Conservation (phyloP, 441 rosid species). For the Euphorbia corollata region DNA sequence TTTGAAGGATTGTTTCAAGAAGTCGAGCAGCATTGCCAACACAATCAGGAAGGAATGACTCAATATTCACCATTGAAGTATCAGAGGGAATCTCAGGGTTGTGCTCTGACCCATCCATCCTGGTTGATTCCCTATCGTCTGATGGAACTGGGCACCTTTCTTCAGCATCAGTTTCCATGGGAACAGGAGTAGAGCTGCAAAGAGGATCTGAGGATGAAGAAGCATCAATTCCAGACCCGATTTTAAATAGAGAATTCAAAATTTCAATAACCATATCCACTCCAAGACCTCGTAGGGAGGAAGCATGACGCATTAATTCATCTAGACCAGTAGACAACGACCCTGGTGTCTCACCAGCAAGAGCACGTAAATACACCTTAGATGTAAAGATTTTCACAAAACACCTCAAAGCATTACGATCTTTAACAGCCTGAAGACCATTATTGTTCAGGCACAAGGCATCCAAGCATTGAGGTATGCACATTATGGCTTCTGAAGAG, state of each 20-base stretch:
- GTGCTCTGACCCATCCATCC: slow-evolving; percentile 47
- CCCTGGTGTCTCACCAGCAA: slow-evolving; percentile 74
- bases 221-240: slow-evolving; percentile 68
- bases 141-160: slow-evolving; percentile 36
- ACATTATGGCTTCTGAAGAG: slow-evolving; percentile 89
- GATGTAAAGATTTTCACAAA: slow-evolving; percentile 90
- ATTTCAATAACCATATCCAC: slow-evolving; percentile 92
- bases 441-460: slow-evolving; percentile 85
- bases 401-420: slow-evolving; percentile 77
- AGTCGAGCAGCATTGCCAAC: slow-evolving; percentile 77
- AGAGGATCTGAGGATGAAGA: slow-evolving; percentile 37
- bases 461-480: slow-evolving; percentile 98
- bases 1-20: slow-evolving; percentile 93
- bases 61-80: slow-evolving; percentile 43
- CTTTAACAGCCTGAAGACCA: slow-evolving; percentile 89
- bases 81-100: slow-evolving; percentile 48
- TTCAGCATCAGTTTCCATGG: slow-evolving; percentile 89
- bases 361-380: slow-evolving; percentile 64
- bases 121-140: slow-evolving; percentile 40
- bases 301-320: slow-evolving; percentile 91
- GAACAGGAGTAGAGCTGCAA: slow-evolving; percentile 47
- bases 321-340: slow-evolving; percentile 88
- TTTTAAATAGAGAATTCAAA: slow-evolving; percentile 46
- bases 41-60: slow-evolving; percentile 80
- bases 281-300: slow-evolving; percentile 76